Conservation (phyloP, 805 yeast species). For the Spathaspora gorwiae region DNA sequence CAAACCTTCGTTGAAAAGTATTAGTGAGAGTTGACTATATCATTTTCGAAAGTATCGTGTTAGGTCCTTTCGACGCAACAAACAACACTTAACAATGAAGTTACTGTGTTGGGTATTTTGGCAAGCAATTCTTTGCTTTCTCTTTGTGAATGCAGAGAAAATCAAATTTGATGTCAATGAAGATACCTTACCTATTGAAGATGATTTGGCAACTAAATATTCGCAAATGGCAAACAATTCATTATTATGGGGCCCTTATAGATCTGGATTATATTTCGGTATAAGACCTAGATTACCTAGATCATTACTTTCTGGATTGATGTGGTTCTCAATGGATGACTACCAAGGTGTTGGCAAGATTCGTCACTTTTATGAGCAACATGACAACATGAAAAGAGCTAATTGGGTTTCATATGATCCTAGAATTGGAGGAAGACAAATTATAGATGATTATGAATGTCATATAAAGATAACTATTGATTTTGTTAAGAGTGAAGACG, state of each 20-base stretch:
- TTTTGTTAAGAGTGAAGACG: conserved; percentile 68
- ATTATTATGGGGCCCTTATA: conserved; percentile 83
- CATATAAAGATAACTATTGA: conserved; percentile 62
- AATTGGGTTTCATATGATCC: conserved; percentile 91
- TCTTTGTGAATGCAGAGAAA: conserved; percentile 9
- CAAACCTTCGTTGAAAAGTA: too few relatives aligned
- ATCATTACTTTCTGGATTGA: conserved; percentile 69
- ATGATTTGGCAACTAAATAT: conserved; percentile 12
- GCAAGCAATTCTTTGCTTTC: background rate
- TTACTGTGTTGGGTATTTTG: background rate
- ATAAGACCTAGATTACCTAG: conserved; percentile 77
- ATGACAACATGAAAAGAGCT: conserved; percentile 64
- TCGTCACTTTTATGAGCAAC: conserved; percentile 74
- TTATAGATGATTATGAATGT: conserved; percentile 62
- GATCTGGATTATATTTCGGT: conserved; percentile 84
- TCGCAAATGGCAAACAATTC: conserved; percentile 18
- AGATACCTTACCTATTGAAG: conserved; percentile 6
- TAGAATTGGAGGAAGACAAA: conserved; percentile 78
- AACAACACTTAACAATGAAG: background rate
- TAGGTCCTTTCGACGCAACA: background rate
- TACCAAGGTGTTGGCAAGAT: conserved; percentile 49
- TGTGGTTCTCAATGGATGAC: conserved; percentile 78
- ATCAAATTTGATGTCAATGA: conserved; percentile 27
- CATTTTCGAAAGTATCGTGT: too few relatives aligned
- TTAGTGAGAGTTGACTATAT: too few relatives aligned